phyloP scores from a whole-genome alignment of 345 rosid genomes.

The Corchorus olitorius region DNA sequence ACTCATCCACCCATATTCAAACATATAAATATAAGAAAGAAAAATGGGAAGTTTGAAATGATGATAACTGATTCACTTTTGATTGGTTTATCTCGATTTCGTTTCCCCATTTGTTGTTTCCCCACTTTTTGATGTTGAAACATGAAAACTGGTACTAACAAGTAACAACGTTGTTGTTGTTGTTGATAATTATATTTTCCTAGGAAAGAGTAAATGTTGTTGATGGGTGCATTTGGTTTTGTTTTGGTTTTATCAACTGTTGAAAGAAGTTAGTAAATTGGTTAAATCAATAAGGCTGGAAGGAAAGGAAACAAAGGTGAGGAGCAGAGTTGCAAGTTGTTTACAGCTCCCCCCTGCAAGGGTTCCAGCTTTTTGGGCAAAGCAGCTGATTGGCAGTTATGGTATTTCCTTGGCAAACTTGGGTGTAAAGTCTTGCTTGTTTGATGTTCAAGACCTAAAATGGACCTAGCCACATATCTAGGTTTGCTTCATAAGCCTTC shows the following conservation, averaged over 20 bases:
- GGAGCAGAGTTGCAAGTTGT: constrained; percentile 1
- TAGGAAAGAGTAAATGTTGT: not conserved
- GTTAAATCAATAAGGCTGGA: constrained; percentile 26
- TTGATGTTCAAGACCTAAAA: no score
- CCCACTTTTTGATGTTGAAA: constrained; percentile 7
- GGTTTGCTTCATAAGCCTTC: no score
- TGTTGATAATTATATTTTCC: no score
- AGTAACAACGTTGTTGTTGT: no score
- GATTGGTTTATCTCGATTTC: no score
- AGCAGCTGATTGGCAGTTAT: not conserved
- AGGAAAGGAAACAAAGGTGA: constrained; percentile 22
- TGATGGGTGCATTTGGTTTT: not conserved
- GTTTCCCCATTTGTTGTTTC: not conserved
- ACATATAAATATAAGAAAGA: not conserved
- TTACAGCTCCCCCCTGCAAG: not conserved
- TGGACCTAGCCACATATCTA: no score
- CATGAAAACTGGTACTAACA: no score
- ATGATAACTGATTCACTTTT: no score
- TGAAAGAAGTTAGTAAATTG: constrained; percentile 16
- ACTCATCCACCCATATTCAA: constrained; percentile 41
- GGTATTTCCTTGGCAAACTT: not conserved
- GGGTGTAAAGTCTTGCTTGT: no score
- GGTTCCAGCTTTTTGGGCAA: constrained; percentile 8
- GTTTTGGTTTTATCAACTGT: not conserved
- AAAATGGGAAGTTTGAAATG: not conserved